Evolutionary conservation across 495 filamentous ascomycete genomes (phyloP).

Genomic region (Neurospora terricola): DNA sequence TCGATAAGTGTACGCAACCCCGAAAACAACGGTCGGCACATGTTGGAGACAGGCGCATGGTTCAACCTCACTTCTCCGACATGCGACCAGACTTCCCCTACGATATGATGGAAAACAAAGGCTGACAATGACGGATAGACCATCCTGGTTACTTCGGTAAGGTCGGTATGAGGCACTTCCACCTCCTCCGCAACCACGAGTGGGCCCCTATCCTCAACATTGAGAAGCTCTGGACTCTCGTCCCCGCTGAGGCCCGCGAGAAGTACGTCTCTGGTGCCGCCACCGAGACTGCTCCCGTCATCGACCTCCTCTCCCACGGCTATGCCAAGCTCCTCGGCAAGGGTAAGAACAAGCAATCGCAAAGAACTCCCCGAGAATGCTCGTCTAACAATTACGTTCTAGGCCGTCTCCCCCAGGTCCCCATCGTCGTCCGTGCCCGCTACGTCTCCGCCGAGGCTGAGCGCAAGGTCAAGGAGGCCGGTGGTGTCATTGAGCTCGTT

Average conservation of each 20-base stretch:
- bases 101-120: not conserved
- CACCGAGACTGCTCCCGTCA: conserved; percentile 24
- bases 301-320: conserved; percentile 27
- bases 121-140: conserved; percentile 19
- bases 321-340: conserved; percentile 30
- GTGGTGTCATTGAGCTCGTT: conserved; percentile 27
- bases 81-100: conserved; percentile 1
- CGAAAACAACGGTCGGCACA: not conserved
- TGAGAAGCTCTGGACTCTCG: conserved; percentile 29
- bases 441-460: conserved; percentile 27
- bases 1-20: conserved; percentile 25
- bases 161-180: conserved; percentile 30
- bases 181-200: conserved; percentile 25
- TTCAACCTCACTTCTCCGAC: not conserved
- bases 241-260: conserved; percentile 24
- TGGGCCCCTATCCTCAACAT: conserved; percentile 29
- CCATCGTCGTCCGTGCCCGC: conserved; percentile 24
- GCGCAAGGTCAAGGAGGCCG: conserved; percentile 26
- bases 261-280: conserved; percentile 24
- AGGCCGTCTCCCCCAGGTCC: conserved; percentile 28
- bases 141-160: conserved; percentile 31
- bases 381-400: not conserved
- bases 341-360: conserved; percentile 13
- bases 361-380: not conserved
- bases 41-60: not conserved